Evolutionary conservation across 1,139 yeast species (phyloP), one percentile per base, ranked within the genome.

Genomic region (Entelexis paramagnoliae): DNA sequence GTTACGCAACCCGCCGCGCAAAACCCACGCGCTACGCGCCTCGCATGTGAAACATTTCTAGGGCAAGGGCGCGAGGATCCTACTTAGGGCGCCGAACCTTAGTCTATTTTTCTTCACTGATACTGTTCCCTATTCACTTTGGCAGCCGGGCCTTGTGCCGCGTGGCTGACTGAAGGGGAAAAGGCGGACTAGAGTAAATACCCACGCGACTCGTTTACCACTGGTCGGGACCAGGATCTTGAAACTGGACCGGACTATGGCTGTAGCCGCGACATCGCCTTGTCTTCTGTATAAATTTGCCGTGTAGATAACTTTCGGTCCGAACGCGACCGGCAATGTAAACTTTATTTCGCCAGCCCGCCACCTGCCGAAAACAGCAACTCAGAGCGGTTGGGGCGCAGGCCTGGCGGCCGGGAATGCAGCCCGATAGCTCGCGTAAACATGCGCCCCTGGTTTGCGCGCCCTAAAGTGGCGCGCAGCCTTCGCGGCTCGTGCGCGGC

Each of bases 91-190:
- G 26, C 16, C 32, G 14, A n/a, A 30, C 22, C 28, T 41, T 41
- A n/a, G 24, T 41, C 57, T 45, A 16, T 57, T 53, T 17, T 51
- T 59, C 58, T 49, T 58, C 60, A 56, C 63, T 62, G 65, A 61
- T 62, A 62, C 65, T 39, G 65, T 56, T 66, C 58, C 53, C 64
- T 58, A 63, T 63, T 63, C 66, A 63, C 66, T 63, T 63, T 58
- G 58, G 63, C 58, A 49, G 29, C 55, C 46, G 3, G 28, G 16
- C 35, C 28, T 29, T 7, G 32, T n/a, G 43, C 24, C 14, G 22
- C 19, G 32, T 63, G 61, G 59, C 46, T 57, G 62, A 57, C 45
- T 57, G 63, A 64, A 63, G 66, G 66, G 66, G 66, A 63, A 63
- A 63, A 58, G 64, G 51, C 56, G 32, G 65, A 51, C 65, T 41